Conservation (phyloP, 345 rosid genomes). For the Boechera retrofracta region DNA sequence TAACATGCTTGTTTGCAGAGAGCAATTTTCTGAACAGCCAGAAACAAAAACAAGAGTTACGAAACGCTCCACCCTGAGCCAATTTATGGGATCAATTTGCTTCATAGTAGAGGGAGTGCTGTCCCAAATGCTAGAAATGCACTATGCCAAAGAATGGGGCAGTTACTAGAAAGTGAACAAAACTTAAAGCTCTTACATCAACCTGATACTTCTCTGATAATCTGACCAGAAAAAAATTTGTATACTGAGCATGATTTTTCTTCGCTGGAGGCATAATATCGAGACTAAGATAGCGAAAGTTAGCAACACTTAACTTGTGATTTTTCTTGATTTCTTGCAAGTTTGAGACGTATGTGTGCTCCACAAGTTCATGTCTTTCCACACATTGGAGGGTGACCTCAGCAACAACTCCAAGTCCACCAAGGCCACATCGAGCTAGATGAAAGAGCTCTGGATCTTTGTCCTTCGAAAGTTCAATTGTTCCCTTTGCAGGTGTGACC, state of each 20-base stretch:
- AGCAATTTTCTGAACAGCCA: constrained; percentile 72
- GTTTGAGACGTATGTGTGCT: constrained; percentile 79
- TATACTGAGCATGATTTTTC: background rate
- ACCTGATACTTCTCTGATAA: constrained; percentile 6
- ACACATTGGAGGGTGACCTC: constrained; percentile 96
- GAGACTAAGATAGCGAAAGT: constrained; percentile 14
- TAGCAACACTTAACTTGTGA: constrained; percentile 64
- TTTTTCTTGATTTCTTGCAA: constrained; percentile 83
- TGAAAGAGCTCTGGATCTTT: constrained; percentile 90
- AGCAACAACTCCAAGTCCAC: constrained; percentile 96
- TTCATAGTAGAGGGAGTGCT: background rate
- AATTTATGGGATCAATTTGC: constrained; percentile 4
- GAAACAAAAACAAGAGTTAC: constrained; percentile 27
- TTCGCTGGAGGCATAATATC: background rate
- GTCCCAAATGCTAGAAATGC: constrained; percentile 11
- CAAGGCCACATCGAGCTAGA: constrained; percentile 93
- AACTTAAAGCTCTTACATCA: constrained; percentile 17
- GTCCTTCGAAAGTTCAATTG: constrained; percentile 82
- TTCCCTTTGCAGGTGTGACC: constrained; percentile 96
- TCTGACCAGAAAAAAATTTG: constrained; percentile 7
- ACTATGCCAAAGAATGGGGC: background rate
- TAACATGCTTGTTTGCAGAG: constrained; percentile 90
- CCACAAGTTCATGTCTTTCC: constrained; percentile 92
- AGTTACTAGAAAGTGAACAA: constrained; percentile 16
- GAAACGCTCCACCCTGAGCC: constrained; percentile 17